Evolutionary conservation across 495 filamentous ascomycete genomes (phyloP).

Genomic region (Melanomma pulvis-pyrius): DNA sequence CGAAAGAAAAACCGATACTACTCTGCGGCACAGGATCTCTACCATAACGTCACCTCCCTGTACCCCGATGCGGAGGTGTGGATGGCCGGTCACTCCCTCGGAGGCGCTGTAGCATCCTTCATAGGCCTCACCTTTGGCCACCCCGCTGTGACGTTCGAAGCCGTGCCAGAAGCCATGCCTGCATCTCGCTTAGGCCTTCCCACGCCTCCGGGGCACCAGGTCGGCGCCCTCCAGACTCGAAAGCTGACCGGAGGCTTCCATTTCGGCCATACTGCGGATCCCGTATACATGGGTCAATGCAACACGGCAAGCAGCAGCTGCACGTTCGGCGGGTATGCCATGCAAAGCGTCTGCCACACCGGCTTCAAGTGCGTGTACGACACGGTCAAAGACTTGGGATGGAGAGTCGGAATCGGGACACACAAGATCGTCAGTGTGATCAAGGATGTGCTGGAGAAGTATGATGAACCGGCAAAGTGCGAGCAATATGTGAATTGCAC

Average conservation of each 20-base stretch:
- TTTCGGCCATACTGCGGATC: constrained; percentile 94
- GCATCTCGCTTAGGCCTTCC: constrained; percentile 85
- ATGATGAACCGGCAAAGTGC: constrained; percentile 77
- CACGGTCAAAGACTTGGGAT: constrained; percentile 84
- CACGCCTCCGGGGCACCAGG: constrained; percentile 74
- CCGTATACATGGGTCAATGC: constrained; percentile 90
- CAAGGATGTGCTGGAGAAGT: constrained; percentile 77
- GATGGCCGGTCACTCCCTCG: constrained; percentile 87
- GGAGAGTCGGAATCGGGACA: constrained; percentile 81
- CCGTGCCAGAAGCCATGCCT: constrained; percentile 84
- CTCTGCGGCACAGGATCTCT: constrained; percentile 79
- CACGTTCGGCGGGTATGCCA: constrained; percentile 89
- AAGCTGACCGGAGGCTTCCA: constrained; percentile 81
- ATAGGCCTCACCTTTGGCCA: constrained; percentile 88
- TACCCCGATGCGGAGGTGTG: constrained; percentile 88
- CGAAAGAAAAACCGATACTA: constrained; percentile 88
- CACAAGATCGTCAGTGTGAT: constrained; percentile 88
- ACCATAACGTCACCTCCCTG: constrained; percentile 84
- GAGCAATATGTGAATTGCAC: constrained; percentile 73
- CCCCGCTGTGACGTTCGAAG: constrained; percentile 86
- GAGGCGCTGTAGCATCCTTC: constrained; percentile 81
- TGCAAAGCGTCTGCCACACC: constrained; percentile 89
- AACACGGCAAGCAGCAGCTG: constrained; percentile 86
- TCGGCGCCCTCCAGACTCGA: constrained; percentile 68
- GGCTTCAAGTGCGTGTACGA: constrained; percentile 89